These are phyloP conservation scores for Sequoia sempervirens DNA, from an alignment of 75 land plant genomes.

Conservation along the genomic window DNA sequence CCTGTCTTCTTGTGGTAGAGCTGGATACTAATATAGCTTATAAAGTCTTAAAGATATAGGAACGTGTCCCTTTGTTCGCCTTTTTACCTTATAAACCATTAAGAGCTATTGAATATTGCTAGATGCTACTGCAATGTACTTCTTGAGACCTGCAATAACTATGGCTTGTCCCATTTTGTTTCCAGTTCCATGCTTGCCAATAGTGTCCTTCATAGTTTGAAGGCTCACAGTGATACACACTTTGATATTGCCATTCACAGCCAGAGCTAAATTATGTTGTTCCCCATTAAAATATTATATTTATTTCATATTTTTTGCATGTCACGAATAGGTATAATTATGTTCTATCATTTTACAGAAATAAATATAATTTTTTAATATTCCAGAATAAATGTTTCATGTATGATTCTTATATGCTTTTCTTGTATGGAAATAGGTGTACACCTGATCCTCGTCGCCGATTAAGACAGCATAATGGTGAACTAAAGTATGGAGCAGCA, in stretches of 20 bases:
- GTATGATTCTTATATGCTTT: background rate
- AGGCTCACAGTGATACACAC: background rate
- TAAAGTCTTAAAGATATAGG: too few relatives aligned
- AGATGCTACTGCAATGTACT: too few relatives aligned
- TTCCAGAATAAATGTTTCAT: background rate
- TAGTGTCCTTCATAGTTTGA: background rate
- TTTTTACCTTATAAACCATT: too few relatives aligned
- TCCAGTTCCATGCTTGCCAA: background rate
- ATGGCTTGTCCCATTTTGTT: too few relatives aligned
- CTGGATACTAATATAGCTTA: too few relatives aligned
- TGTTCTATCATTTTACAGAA: background rate
- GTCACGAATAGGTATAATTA: background rate
- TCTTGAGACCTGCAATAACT: too few relatives aligned
- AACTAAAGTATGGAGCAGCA: constrained; percentile 56
- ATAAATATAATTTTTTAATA: background rate
- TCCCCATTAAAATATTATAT: background rate
- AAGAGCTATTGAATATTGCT: too few relatives aligned
- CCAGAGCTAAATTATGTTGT: background rate
- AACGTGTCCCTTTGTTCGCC: too few relatives aligned
- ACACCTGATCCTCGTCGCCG: constrained; percentile 77
- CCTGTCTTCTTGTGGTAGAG: too few relatives aligned
- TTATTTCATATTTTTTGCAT: background rate
- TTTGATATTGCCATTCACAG: background rate
- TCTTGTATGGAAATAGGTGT: constrained; percentile 33
- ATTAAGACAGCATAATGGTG: constrained; percentile 92